phyloP scores from a whole-genome alignment of 179 eudicot species.

The Heliamphora pulchella region DNA sequence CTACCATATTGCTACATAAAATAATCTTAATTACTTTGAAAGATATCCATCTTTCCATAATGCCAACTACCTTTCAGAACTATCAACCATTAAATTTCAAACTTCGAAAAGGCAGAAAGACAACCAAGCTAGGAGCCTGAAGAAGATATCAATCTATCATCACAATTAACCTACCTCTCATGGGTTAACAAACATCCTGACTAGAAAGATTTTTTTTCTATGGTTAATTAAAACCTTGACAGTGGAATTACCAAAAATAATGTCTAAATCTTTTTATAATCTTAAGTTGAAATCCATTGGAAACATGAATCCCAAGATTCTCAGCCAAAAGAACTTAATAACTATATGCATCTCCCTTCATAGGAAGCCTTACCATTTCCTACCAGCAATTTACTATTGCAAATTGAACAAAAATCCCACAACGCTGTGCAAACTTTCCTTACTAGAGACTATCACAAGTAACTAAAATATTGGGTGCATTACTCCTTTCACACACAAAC shows the following conservation, averaged over 20 bases:
- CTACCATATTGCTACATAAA: neutral
- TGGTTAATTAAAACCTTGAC: neutral
- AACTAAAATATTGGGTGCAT: too few species aligned
- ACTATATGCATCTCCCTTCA: too few species aligned
- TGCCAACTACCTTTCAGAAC: neutral
- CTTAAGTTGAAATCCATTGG: neutral
- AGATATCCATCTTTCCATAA: neutral
- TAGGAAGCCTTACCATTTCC: too few species aligned
- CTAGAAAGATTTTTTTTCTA: neutral
- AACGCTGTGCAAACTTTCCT: neutral
- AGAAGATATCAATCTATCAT: neutral
- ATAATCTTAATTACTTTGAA: neutral
- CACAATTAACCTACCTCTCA: neutral
- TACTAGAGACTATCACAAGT: neutral
- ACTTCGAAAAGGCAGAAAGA: neutral
- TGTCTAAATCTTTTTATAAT: neutral
- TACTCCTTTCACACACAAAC: neutral
- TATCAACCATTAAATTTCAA: neutral
- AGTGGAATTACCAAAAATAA: neutral
- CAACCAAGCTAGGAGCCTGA: neutral
- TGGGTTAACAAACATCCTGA: too few species aligned
- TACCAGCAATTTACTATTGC: neutral
- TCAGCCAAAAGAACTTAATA: too few species aligned
- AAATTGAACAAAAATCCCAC: neutral
- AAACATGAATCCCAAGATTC: neutral